Evolutionary conservation across 495 filamentous ascomycete species (phyloP).

Genomic region (Talaromyces proteolyticus): DNA sequence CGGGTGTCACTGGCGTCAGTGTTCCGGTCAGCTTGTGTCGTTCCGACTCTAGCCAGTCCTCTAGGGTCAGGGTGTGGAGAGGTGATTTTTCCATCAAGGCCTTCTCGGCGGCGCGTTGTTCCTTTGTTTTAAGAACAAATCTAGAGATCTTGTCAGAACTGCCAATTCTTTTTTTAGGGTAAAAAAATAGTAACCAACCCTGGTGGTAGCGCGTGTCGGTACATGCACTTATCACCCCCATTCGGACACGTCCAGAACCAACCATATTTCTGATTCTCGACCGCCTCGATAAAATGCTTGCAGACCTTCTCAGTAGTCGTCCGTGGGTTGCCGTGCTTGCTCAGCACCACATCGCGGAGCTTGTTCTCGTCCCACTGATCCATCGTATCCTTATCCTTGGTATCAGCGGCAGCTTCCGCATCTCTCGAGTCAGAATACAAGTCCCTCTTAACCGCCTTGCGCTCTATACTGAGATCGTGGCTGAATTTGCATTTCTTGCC

Average conservation of each 20-base stretch:
- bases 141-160: constrained; percentile 32
- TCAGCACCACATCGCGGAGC: constrained; percentile 79
- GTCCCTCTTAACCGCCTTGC: constrained; percentile 87
- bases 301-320: constrained; percentile 98
- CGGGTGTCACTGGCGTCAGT: constrained; percentile 86
- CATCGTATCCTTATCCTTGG: constrained; percentile 89
- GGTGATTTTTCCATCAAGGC: constrained; percentile 96
- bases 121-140: constrained; percentile 96
- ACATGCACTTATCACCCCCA: constrained; percentile 97
- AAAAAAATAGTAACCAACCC: constrained; percentile 53
- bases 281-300: constrained; percentile 97
- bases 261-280: constrained; percentile 97
- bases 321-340: constrained; percentile 94
- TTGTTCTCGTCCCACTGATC: constrained; percentile 98
- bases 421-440: constrained; percentile 84
- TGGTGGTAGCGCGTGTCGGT: constrained; percentile 89
- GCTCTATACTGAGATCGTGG: constrained; percentile 82
- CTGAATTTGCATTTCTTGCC: constrained; percentile 97
- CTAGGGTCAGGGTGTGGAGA: constrained; percentile 86
- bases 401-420: constrained; percentile 58
- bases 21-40: constrained; percentile 87
- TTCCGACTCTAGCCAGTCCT: constrained; percentile 95
- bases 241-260: constrained; percentile 99
- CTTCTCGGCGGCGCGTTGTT: constrained; percentile 93
- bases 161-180: background rate